phyloP scores from a whole-genome alignment of 2,329 filamentous ascomycete genomes.

The Botrytis squamosa region DNA sequence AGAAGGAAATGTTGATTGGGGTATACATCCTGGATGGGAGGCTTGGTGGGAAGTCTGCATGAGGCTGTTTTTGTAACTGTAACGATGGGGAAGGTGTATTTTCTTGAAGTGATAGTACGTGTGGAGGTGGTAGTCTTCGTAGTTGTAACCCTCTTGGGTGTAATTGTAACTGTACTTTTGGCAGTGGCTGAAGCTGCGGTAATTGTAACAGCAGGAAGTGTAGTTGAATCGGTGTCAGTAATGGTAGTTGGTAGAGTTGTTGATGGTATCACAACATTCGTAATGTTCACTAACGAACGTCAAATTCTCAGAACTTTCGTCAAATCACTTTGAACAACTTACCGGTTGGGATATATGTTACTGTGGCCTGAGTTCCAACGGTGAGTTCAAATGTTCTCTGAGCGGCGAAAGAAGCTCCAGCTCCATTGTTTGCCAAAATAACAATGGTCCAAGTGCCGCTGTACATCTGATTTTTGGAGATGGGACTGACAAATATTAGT shows the following conservation, averaged over 20 bases:
- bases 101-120: conserved; percentile 7
- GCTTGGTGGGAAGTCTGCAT: conserved; percentile 3
- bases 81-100: conserved; percentile 11
- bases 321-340: background rate
- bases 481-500: background rate
- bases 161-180: conserved; percentile 7
- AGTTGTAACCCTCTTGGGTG: conserved; percentile 1
- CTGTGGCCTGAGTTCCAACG: conserved; percentile 14
- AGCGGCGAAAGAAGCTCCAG: conserved; percentile 15
- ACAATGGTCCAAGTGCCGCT: conserved; percentile 19
- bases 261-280: conserved; percentile 13
- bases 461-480: conserved; percentile 17
- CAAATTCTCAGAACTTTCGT: background rate
- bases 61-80: conserved; percentile 13
- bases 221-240: background rate
- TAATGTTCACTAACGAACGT: conserved; percentile 17
- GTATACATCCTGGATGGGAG: conserved; percentile 5
- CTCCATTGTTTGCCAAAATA: conserved; percentile 17
- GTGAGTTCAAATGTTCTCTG: conserved; percentile 18
- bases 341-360: conserved; percentile 17
- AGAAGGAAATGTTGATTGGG: conserved; percentile 9
- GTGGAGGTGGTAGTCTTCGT: conserved; percentile 8
- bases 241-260: conserved; percentile 2
- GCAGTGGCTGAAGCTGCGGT: conserved; percentile 13
- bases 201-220: background rate